phyloP scores from a whole-genome alignment of 208 protist genomes.

The Tritrichomonas musculus region DNA sequence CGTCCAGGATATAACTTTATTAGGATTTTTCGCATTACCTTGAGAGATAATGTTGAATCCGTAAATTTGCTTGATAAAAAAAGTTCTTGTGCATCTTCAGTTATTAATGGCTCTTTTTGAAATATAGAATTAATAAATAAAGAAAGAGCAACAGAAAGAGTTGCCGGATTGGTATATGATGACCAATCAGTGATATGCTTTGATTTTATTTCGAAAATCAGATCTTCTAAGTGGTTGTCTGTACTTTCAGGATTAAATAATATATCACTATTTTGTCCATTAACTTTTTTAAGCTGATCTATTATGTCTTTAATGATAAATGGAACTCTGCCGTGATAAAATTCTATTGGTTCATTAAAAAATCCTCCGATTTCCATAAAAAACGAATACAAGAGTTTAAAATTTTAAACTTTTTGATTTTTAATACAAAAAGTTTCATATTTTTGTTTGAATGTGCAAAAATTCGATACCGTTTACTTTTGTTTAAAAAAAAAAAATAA shows the following conservation, averaged over 20 bases:
- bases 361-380: too few species aligned
- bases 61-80: background rate
- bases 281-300: background rate
- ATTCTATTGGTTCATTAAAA: background rate
- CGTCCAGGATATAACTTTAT: background rate
- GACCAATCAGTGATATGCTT: background rate
- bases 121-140: background rate
- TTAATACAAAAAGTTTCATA: too few species aligned
- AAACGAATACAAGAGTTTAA: too few species aligned
- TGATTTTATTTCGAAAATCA: background rate
- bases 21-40: background rate
- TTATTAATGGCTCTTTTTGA: background rate
- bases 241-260: background rate
- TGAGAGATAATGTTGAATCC: background rate
- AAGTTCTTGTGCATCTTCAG: background rate
- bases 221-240: background rate
- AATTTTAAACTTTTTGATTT: too few species aligned
- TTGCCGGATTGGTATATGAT: background rate
- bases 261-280: background rate
- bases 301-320: background rate
- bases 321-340: background rate
- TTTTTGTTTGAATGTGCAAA: too few species aligned
- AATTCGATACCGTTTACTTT: too few species aligned
- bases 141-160: background rate
- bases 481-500: too few species aligned